These are phyloP conservation scores for Lipomyces sp. DNA, from an alignment of 805 yeast genomes.

Conservation along the genomic window DNA sequence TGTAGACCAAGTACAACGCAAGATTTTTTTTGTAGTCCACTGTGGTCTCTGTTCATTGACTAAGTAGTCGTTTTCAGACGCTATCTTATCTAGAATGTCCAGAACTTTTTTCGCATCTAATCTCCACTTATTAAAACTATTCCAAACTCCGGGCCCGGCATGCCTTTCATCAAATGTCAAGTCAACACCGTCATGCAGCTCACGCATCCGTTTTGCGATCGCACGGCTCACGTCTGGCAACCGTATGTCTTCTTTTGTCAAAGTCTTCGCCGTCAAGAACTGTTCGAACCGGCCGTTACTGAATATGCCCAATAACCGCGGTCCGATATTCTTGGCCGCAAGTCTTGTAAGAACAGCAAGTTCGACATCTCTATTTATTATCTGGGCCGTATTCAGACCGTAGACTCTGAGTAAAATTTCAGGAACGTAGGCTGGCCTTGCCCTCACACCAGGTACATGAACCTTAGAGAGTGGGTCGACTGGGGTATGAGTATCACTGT, in stretches of 20 bases:
- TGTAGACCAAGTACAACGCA: slow-evolving; percentile 44
- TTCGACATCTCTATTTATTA: slow-evolving; percentile 84
- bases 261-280: slow-evolving; percentile 75
- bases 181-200: slow-evolving; percentile 76
- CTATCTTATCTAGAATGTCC: slow-evolving; percentile 42
- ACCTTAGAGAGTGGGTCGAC: slow-evolving; percentile 6
- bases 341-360: slow-evolving; percentile 68
- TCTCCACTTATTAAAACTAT: slow-evolving; percentile 68
- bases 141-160: slow-evolving; percentile 68
- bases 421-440: slow-evolving; percentile 44
- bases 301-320: slow-evolving; percentile 82
- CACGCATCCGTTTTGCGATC: slow-evolving; percentile 95
- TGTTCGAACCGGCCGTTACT: slow-evolving; percentile 93
- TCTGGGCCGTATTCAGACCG: slow-evolving; percentile 80
- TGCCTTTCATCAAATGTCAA: slow-evolving; percentile 55
- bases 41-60: slow-evolving; percentile 6
- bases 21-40: slow-evolving; percentile 26
- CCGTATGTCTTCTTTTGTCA: slow-evolving; percentile 69
- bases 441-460: slow-evolving; percentile 1
- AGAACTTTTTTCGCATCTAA: slow-evolving; percentile 46
- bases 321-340: slow-evolving; percentile 78
- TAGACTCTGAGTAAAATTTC: slow-evolving; percentile 72
- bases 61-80: slow-evolving; percentile 27
- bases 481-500: slow-evolving; percentile 1
- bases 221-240: slow-evolving; percentile 72